Base-by-base conservation (phyloP, 208 protist species). In the Leptomonas seymouri region DNA sequence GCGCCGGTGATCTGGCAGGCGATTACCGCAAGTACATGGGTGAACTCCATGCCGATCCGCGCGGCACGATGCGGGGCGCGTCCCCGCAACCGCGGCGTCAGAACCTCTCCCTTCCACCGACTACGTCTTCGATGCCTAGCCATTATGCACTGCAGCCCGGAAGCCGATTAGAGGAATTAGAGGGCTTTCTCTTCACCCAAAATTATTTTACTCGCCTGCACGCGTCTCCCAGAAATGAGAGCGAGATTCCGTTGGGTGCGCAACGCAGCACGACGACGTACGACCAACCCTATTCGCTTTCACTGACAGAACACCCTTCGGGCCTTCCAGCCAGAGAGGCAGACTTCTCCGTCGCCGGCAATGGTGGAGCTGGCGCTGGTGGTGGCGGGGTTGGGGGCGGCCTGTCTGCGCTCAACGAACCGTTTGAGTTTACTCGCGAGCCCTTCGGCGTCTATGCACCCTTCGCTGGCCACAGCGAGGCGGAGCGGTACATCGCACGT, bases 401-500 rank as follows among this genome's bases (percentile, higher is more conserved):
- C 27, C 8, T 36, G 58, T 14, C 58, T 3, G 27, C 44, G 31
- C 15, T 62, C 9, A 49, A 53, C 16, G 58, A 53, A 34, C 60
- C 31, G 25, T 39, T 65, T 1, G 28, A 12, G 20, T 39, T 0
- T 21, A 3, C 0, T 31, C 46, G 30, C 28, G 60, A 65, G 21
- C 60, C 45, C 2, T 39, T 42, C 46, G 30, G 30, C 28, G 18
- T 45, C 12, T 8, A 28, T 20, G 1, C 28, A 4, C 14, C 44
- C 7, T 12, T 65, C 18, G 30, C 30, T 30, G 70, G 41, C 14
- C 34, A 39, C 16, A 30, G 42, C 7, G 70, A 74, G 54, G 65
- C 76, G 5, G 76, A 81, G 51, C 69, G 67, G 6, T 81, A 81
- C 30, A 75, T 81, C 18, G 65, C 62, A 21, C 58, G 67, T 16